phyloP scores from a whole-genome alignment of 192 early-diverging fungal species.

The Martensiomyces pterosporus region DNA sequence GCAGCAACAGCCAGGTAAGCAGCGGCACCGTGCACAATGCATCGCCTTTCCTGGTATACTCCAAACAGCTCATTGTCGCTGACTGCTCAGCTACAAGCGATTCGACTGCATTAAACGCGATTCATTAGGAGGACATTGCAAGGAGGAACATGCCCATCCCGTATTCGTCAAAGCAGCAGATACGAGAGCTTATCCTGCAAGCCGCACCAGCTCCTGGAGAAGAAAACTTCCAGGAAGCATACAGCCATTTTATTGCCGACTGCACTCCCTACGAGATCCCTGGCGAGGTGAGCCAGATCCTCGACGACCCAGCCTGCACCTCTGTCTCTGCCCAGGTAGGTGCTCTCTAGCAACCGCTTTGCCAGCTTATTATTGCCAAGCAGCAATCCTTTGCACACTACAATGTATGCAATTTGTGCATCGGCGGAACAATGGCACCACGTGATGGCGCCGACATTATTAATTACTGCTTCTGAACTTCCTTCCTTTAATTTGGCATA shows the following conservation, averaged over 20 bases:
- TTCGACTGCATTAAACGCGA: too few species aligned
- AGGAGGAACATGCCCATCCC: too few species aligned
- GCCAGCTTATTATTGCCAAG: not conserved
- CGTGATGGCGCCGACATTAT: constrained; percentile 19
- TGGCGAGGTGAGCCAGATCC: constrained; percentile 19
- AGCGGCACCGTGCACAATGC: constrained; percentile 51
- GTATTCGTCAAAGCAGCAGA: constrained; percentile 58
- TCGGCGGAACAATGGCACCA: too few species aligned
- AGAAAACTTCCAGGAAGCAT: constrained; percentile 90
- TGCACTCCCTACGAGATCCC: constrained; percentile 54
- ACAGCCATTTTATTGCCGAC: constrained; percentile 55
- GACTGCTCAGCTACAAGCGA: too few species aligned
- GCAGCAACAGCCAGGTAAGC: constrained; percentile 13
- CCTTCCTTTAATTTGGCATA: constrained; percentile 1
- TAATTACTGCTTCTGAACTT: constrained; percentile 17
- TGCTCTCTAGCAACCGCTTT: not conserved
- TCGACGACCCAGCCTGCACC: constrained; percentile 19
- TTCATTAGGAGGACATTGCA: too few species aligned
- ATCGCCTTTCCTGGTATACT: too few species aligned
- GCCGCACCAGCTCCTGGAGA: constrained; percentile 62
- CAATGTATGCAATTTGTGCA: too few species aligned
- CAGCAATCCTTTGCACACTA: too few species aligned
- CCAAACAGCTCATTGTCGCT: too few species aligned
- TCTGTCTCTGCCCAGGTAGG: constrained; percentile 26
- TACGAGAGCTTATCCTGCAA: constrained; percentile 58